phyloP scores from a whole-genome alignment of 1,284 basidiomycete species.

The Papiliotrema laurentii region DNA sequence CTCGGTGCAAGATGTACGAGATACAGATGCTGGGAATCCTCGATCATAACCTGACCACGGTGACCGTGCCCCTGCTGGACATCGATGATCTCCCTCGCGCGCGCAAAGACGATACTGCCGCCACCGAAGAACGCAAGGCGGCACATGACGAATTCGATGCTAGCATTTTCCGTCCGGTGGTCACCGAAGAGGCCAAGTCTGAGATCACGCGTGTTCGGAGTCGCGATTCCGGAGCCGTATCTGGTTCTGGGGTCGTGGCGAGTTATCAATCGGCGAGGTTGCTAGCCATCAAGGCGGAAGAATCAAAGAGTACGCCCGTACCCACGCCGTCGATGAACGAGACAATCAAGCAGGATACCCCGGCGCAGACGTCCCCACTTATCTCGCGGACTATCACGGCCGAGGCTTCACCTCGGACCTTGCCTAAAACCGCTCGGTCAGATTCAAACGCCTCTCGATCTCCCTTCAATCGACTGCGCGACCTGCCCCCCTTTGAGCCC shows the following conservation, averaged over 20 bases:
- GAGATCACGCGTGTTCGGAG: constrained; percentile 1
- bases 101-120: constrained; percentile 7
- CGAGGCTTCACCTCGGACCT: neutral
- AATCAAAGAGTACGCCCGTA: constrained; percentile 7
- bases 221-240: constrained; percentile 1
- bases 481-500: constrained; percentile 5
- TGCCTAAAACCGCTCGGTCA: neutral
- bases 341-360: neutral
- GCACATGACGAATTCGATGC: constrained; percentile 37
- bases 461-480: constrained; percentile 2
- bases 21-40: constrained; percentile 88
- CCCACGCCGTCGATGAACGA: neutral
- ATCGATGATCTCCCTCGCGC: constrained; percentile 29
- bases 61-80: constrained; percentile 69
- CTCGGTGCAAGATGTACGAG: constrained; percentile 88
- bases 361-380: neutral
- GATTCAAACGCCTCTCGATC: constrained; percentile 1
- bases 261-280: constrained; percentile 40
- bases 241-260: constrained; percentile 9
- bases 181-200: neutral
- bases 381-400: neutral
- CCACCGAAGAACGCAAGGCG: constrained; percentile 24
- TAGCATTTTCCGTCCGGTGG: constrained; percentile 20
- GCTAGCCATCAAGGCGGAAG: constrained; percentile 21
- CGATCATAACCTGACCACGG: constrained; percentile 82